These are phyloP conservation scores for Sungouiozyma intestinalis DNA, from an alignment of 805 yeast genomes.

Conservation along the genomic window DNA sequence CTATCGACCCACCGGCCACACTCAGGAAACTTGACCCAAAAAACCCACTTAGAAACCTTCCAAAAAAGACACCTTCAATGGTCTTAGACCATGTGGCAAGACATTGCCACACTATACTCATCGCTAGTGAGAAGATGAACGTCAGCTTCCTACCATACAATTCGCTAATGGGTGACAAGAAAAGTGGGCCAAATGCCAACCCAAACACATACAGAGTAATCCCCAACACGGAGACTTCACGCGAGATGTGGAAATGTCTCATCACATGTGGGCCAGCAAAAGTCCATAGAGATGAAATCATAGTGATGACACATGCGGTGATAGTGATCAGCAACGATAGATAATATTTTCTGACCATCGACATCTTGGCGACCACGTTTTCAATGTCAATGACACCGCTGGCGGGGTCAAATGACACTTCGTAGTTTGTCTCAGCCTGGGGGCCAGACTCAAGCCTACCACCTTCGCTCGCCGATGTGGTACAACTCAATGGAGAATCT, in stretches of 20 bases:
- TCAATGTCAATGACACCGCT: constrained; percentile 21
- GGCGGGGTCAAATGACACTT: constrained; percentile 19
- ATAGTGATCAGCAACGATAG: constrained; percentile 44
- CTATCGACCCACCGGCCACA: constrained; percentile 68
- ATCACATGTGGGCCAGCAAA: constrained; percentile 45
- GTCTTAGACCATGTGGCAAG: constrained; percentile 47
- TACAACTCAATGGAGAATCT: background rate
- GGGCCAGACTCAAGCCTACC: background rate
- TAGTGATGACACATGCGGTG: constrained; percentile 51
- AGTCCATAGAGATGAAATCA: constrained; percentile 62
- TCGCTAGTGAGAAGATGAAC: constrained; percentile 46
- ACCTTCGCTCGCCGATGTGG: background rate
- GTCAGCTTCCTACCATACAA: constrained; percentile 52
- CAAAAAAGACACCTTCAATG: constrained; percentile 51
- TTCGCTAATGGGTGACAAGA: constrained; percentile 61
- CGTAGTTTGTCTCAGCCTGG: constrained; percentile 9
- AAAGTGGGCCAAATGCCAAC: constrained; percentile 55
- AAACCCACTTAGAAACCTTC: constrained; percentile 59
- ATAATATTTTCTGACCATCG: constrained; percentile 44
- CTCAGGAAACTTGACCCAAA: constrained; percentile 68
- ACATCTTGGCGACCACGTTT: constrained; percentile 27
- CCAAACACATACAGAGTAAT: constrained; percentile 62
- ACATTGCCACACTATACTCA: constrained; percentile 50
- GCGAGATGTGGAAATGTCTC: constrained; percentile 38
- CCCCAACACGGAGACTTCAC: constrained; percentile 45